Conservation (phyloP, 768 basidiomycete genomes). For the Xerocomus potaroensis region DNA sequence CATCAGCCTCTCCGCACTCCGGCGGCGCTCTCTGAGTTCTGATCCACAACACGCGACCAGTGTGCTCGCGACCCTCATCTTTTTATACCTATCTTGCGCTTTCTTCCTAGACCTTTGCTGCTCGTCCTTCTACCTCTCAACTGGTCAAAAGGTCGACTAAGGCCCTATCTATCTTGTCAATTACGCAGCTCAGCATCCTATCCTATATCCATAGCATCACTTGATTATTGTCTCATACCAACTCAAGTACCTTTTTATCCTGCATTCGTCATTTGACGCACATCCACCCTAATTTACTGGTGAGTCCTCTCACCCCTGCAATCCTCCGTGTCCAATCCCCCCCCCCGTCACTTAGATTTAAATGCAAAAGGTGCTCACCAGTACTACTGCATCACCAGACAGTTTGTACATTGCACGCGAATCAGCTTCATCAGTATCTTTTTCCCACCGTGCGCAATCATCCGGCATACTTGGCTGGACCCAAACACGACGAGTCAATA, state of each 20-base stretch:
- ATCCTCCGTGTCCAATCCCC: conserved; percentile 19
- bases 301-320: conserved; percentile 24
- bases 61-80: conserved; percentile 52
- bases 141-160: conserved; percentile 36
- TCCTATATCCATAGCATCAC: conserved; percentile 40
- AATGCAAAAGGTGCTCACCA: conserved; percentile 70
- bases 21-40: conserved; percentile 26
- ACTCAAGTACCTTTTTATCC: conserved; percentile 43
- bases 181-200: conserved; percentile 38
- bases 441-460: conserved; percentile 29
- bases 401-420: conserved; percentile 34
- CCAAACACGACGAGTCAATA: conserved; percentile 33
- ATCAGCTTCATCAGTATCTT: conserved; percentile 32
- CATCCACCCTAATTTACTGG: conserved; percentile 46
- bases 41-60: conserved; percentile 37
- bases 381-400: conserved; percentile 40
- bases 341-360: conserved; percentile 39
- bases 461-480: conserved; percentile 45
- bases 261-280: conserved; percentile 42
- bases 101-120: conserved; percentile 36
- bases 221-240: conserved; percentile 48
- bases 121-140: conserved; percentile 33
- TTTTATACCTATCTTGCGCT: conserved; percentile 55
- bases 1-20: conserved; percentile 28
- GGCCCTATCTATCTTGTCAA: conserved; percentile 36